Evolutionary conservation across 2,329 filamentous ascomycete species (phyloP).

Genomic region (Epichloe amarillans): DNA sequence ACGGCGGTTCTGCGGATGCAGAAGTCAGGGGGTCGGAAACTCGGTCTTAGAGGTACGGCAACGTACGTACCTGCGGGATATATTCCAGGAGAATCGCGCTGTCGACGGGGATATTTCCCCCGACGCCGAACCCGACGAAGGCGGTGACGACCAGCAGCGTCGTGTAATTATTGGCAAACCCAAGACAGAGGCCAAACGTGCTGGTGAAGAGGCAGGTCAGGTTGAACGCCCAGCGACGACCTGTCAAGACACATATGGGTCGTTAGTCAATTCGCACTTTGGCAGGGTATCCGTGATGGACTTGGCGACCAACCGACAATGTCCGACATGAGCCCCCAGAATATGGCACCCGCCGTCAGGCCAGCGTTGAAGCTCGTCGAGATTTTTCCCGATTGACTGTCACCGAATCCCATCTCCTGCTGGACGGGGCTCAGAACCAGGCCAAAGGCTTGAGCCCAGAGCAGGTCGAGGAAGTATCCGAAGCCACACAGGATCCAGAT

Average conservation of each 20-base stretch:
- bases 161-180: constrained; percentile 33
- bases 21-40: not conserved
- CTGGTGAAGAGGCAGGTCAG: constrained; percentile 41
- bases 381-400: constrained; percentile 29
- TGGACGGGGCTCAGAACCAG: constrained; percentile 38
- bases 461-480: constrained; percentile 40
- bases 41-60: too few relatives aligned
- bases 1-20: constrained; percentile 22
- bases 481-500: constrained; percentile 39
- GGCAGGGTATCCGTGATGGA: not conserved
- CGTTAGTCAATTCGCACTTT: not conserved
- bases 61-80: constrained; percentile 27
- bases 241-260: constrained; percentile 5
- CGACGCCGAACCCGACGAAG: constrained; percentile 38
- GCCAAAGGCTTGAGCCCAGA: constrained; percentile 46
- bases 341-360: constrained; percentile 29
- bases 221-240: constrained; percentile 43
- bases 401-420: constrained; percentile 40
- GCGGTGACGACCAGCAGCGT: constrained; percentile 39
- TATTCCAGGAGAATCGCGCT: constrained; percentile 43
- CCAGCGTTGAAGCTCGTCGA: constrained; percentile 40
- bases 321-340: constrained; percentile 43
- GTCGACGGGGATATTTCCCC: constrained; percentile 44
- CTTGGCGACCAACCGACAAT: constrained; percentile 21
- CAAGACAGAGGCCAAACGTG: constrained; percentile 38